Evolutionary conservation across 139 green algal species (phyloP).

Genomic region (Tetraselmis striata): DNA sequence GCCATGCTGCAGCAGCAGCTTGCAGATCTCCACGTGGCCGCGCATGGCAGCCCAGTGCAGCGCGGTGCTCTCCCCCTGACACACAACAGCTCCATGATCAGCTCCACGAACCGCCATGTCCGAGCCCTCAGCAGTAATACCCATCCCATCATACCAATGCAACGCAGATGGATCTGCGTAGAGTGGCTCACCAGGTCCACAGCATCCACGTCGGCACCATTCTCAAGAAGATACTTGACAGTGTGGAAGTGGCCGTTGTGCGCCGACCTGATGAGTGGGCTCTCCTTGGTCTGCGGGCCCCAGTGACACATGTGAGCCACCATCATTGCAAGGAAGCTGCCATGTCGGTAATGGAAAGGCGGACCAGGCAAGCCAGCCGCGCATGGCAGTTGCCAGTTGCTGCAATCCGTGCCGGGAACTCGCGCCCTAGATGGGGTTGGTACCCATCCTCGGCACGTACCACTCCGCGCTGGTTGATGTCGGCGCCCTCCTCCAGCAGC

Average conservation of each 20-base stretch:
- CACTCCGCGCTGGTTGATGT: conserved; percentile 88
- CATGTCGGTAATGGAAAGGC: too few species aligned
- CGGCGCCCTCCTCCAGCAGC: conserved; percentile 75
- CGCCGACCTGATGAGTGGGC: conserved; percentile 67
- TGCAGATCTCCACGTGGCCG: conserved; percentile 90
- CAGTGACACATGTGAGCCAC: too few species aligned
- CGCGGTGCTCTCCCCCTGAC: conserved; percentile 88
- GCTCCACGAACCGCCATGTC: too few species aligned
- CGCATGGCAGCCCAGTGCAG: conserved; percentile 93
- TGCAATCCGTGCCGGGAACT: too few species aligned
- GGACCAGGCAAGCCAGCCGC: too few species aligned
- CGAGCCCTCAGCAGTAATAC: too few species aligned
- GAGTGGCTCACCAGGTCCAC: conserved; percentile 60
- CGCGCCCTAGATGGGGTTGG: too few species aligned
- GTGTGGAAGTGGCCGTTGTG: conserved; percentile 85
- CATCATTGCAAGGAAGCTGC: too few species aligned
- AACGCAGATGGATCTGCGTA: not conserved
- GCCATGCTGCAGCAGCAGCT: conserved; percentile 48
- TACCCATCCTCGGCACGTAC: too few species aligned
- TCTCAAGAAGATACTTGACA: conserved; percentile 68
- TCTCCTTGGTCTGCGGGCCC: conserved; percentile 86
- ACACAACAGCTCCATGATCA: too few species aligned
- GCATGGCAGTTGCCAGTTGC: too few species aligned
- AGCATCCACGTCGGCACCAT: conserved; percentile 60
- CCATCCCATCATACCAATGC: too few species aligned